Percentiles rank a stretch among this genome's conserved stretches.
Evolutionary conservation across 768 basidiomycete species (phyloP).

Genomic region (Cystofilobasidium capitatum): DNA sequence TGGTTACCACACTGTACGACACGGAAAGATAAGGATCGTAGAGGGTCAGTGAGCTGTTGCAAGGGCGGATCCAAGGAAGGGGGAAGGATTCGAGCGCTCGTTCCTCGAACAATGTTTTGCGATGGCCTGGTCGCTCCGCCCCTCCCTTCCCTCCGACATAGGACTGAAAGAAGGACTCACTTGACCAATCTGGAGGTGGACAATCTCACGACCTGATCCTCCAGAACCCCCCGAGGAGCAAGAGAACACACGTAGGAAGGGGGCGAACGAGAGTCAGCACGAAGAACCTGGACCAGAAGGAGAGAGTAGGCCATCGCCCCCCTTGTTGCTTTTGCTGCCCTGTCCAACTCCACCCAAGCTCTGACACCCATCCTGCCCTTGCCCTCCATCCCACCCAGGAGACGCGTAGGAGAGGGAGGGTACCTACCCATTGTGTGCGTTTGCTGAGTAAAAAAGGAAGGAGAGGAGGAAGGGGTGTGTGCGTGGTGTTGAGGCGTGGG

Average conservation of each 20-base stretch:
- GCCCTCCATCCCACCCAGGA: too few relatives aligned
- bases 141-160: not conserved
- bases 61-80: constrained; percentile 3
- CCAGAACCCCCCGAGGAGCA: not conserved
- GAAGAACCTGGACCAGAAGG: not conserved
- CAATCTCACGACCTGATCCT: constrained; percentile 71
- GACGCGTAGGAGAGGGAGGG: not conserved
- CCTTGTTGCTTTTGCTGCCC: too few relatives aligned
- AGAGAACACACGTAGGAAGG: not conserved
- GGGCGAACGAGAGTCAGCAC: not conserved
- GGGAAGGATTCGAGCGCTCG: not conserved
- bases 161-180: constrained; percentile 45
- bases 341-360: too few relatives aligned
- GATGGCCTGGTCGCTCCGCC: not conserved
- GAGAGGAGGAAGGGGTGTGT: not conserved
- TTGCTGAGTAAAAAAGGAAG: not conserved
- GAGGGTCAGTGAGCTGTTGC: not conserved
- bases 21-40: not conserved
- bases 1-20: constrained; percentile 85
- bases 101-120: not conserved
- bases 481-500: not conserved
- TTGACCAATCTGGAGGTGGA: constrained; percentile 98
- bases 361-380: too few relatives aligned
- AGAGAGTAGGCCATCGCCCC: not conserved
- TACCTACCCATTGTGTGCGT: not conserved